A percentile compares a stretch with the other conserved stretches of the same genome.
Conservation (phyloP, 2,329 filamentous ascomycete genomes). For the Rasamsonia emersonii region DNA sequence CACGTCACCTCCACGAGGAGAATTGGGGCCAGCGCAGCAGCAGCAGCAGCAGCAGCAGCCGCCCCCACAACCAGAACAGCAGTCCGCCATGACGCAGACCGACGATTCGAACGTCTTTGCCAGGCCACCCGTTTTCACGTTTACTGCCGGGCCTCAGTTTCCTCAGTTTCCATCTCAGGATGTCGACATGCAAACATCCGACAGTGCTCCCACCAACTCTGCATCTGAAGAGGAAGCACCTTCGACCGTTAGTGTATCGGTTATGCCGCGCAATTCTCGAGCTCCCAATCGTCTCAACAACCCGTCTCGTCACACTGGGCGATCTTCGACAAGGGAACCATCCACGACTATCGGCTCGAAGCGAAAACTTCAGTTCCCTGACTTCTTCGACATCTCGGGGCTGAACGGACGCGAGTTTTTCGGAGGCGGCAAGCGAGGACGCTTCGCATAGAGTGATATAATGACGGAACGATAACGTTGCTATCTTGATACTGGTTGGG, state of each 20-base stretch:
- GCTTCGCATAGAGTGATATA: slow-evolving; percentile 32
- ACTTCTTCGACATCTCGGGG: slow-evolving; percentile 43
- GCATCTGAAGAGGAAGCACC: slow-evolving; percentile 7
- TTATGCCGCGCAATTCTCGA: slow-evolving; percentile 34
- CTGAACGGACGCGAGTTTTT: slow-evolving; percentile 34
- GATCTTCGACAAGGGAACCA: slow-evolving; percentile 30
- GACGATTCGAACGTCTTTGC: slow-evolving; percentile 18
- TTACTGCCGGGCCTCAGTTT: slow-evolving; percentile 33
- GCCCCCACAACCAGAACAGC: slow-evolving; percentile 10
- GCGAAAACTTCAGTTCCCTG: slow-evolving; percentile 38
- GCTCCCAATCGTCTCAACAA: slow-evolving; percentile 32
- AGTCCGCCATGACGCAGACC: slow-evolving; percentile 6
- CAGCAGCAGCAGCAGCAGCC: slow-evolving; percentile 9
- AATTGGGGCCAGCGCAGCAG: slow-evolving; percentile 15
- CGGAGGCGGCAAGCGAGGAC: slow-evolving; percentile 40
- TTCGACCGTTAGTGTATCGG: slow-evolving; percentile 34
- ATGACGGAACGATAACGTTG: slow-evolving; percentile 24
- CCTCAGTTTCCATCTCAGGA: slow-evolving; percentile 30
- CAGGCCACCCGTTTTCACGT: slow-evolving; percentile 33
- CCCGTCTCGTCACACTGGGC: slow-evolving; percentile 26
- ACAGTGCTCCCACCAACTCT: slow-evolving; percentile 20
- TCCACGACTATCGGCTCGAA: slow-evolving; percentile 37
- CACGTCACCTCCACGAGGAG: slow-evolving; percentile 19
- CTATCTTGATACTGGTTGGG: too few species aligned
- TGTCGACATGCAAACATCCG: slow-evolving; percentile 36